These are phyloP conservation scores for Domatiomyces catenatus DNA, from an alignment of 2,329 filamentous ascomycete genomes.

Conservation along the genomic window DNA sequence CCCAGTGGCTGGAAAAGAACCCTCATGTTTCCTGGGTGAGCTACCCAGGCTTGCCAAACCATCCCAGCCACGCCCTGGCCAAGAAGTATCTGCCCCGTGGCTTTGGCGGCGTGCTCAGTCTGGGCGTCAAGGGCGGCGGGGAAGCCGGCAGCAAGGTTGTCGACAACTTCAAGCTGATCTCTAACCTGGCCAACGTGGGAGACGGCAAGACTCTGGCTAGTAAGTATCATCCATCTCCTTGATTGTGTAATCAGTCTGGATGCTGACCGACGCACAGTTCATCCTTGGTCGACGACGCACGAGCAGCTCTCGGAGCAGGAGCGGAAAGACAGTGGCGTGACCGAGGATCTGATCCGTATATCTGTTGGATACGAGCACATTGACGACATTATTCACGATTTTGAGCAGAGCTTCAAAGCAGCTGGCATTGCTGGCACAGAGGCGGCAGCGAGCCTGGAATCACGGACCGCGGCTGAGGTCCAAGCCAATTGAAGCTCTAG, in stretches of 20 bases:
- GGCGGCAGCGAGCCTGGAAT: too few relatives aligned
- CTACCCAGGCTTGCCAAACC: constrained; percentile 74
- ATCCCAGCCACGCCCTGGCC: constrained; percentile 62
- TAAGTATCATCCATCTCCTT: background rate
- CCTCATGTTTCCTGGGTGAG: constrained; percentile 82
- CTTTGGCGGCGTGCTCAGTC: constrained; percentile 79
- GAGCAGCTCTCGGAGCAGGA: constrained; percentile 71
- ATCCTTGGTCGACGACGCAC: constrained; percentile 81
- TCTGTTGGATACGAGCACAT: constrained; percentile 87
- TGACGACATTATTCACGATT: constrained; percentile 84
- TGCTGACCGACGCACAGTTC: constrained; percentile 35
- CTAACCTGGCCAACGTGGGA: constrained; percentile 90
- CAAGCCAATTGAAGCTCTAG: background rate
- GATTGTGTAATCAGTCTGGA: background rate
- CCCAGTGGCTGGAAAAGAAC: constrained; percentile 69
- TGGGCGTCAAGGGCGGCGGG: constrained; percentile 81
- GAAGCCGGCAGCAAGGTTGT: constrained; percentile 75
- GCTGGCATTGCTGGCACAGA: constrained; percentile 16
- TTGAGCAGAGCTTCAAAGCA: constrained; percentile 65
- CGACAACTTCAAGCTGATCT: constrained; percentile 87
- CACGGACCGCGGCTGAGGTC: too few relatives aligned
- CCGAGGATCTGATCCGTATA: constrained; percentile 73
- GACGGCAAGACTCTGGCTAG: constrained; percentile 70
- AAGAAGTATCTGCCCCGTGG: constrained; percentile 77
- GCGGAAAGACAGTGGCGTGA: constrained; percentile 59